These are phyloP conservation scores for Fagus sylvatica DNA, from an alignment of 306 rosid species.

Conservation along the genomic window DNA sequence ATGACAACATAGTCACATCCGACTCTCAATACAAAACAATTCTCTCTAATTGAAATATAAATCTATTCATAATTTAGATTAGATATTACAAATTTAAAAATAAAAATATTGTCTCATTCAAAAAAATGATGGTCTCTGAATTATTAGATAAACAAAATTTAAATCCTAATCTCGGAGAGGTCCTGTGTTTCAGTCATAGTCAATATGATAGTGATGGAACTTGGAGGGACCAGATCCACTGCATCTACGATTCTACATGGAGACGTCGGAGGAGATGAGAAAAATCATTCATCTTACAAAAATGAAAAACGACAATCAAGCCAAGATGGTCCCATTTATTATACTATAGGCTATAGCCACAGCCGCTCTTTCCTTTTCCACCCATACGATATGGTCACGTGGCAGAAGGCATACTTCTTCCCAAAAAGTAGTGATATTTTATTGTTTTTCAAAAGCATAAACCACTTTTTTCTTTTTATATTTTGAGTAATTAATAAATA, in stretches of 20 bases:
- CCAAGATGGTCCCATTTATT: not conserved
- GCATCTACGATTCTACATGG: not conserved
- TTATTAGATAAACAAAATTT: too few relatives aligned
- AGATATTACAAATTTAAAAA: too few relatives aligned
- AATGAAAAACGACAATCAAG: not conserved
- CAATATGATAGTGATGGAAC: slow-evolving; percentile 7
- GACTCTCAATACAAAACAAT: too few relatives aligned
- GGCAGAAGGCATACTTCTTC: not conserved
- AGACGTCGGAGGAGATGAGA: not conserved
- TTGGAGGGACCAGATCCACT: not conserved
- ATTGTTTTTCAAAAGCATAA: not conserved
- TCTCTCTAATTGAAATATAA: too few relatives aligned
- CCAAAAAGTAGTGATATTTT: not conserved
- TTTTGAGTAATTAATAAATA: too few relatives aligned
- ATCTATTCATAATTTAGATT: too few relatives aligned
- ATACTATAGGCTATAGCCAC: not conserved
- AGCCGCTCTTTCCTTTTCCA: not conserved
- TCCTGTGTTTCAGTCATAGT: too few relatives aligned
- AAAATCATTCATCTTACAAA: not conserved
- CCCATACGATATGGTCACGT: slow-evolving; percentile 1
- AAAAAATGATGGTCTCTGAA: too few relatives aligned
- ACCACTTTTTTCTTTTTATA: not conserved
- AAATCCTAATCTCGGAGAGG: too few relatives aligned
- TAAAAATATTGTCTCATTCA: too few relatives aligned
- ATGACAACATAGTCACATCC: too few relatives aligned